phyloP scores from a whole-genome alignment of 768 basidiomycete genomes.

The Kwoniella bestiolae region DNA sequence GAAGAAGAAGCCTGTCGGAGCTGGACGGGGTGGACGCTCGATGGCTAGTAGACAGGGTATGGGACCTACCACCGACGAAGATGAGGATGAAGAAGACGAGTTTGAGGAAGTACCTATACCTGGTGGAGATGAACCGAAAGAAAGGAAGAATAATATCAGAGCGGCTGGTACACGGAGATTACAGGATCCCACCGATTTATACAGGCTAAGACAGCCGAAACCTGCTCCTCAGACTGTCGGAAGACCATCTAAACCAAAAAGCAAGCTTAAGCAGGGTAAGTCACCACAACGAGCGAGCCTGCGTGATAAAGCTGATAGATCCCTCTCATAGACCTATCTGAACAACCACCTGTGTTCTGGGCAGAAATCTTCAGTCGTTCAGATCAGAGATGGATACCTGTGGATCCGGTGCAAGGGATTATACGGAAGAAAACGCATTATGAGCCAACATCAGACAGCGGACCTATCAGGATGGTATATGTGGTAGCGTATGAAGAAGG shows the following conservation, averaged over 20 bases:
- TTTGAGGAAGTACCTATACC: conserved; percentile 52
- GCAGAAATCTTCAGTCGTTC: conserved; percentile 93
- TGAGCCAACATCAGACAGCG: conserved; percentile 67
- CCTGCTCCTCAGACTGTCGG: conserved; percentile 59
- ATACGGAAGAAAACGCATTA: conserved; percentile 81
- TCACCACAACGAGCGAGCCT: conserved; percentile 1
- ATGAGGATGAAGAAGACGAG: conserved; percentile 50
- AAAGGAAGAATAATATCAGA: conserved; percentile 30
- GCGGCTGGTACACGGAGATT: conserved; percentile 35
- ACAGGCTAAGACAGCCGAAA: conserved; percentile 61
- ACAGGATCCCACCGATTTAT: conserved; percentile 49
- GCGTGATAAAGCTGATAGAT: conserved; percentile 1
- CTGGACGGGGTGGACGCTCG: conserved; percentile 36
- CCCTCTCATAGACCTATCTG: conserved; percentile 33
- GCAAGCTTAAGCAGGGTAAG: conserved; percentile 47
- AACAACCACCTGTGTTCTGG: conserved; percentile 87
- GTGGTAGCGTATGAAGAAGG: conserved; percentile 90
- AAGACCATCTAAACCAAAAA: conserved; percentile 28
- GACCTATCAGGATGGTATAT: conserved; percentile 86
- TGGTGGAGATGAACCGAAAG: conserved; percentile 40
- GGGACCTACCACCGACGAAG: conserved; percentile 32
- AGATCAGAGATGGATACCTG: conserved; percentile 86
- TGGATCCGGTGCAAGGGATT: conserved; percentile 81
- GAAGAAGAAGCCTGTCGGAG: conserved; percentile 42
- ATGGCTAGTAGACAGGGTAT: conserved; percentile 45